phyloP scores from a whole-genome alignment of 352 stramenopile genomes.

The Aphanomyces cochlioides region DNA sequence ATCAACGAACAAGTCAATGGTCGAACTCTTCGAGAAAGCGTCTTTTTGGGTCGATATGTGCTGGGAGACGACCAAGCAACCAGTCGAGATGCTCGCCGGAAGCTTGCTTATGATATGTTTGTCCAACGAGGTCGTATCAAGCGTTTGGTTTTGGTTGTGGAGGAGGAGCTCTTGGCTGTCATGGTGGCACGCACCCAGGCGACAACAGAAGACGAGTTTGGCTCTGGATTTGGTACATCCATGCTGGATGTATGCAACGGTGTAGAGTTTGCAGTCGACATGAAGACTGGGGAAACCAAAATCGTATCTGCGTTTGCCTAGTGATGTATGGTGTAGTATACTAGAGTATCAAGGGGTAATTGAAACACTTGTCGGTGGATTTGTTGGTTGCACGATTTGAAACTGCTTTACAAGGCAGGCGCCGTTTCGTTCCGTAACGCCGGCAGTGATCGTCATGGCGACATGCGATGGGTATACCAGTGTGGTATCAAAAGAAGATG shows the following conservation, averaged over 20 bases:
- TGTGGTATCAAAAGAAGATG: conserved; percentile 6
- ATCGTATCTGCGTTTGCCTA: conserved; percentile 27
- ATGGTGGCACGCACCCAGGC: conserved; percentile 18
- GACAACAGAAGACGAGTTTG: conserved; percentile 10
- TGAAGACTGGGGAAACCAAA: conserved; percentile 26
- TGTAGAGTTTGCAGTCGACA: conserved; percentile 30
- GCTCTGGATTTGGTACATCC: conserved; percentile 11
- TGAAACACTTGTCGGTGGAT: no score
- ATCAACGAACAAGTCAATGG: conserved; percentile 27
- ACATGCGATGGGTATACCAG: not conserved
- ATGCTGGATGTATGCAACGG: conserved; percentile 29
- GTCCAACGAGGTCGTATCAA: conserved; percentile 27
- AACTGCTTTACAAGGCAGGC: no score
- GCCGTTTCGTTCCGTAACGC: no score
- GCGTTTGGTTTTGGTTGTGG: conserved; percentile 24
- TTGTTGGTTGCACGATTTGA: no score
- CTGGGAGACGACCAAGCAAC: conserved; percentile 18
- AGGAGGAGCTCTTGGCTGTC: conserved; percentile 19
- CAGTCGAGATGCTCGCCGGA: conserved; percentile 17
- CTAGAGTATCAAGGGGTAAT: no score
- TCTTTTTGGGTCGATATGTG: conserved; percentile 20
- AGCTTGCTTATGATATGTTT: conserved; percentile 29
- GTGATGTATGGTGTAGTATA: not conserved
- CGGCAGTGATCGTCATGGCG: not conserved
- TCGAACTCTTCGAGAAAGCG: conserved; percentile 17